Conservation (phyloP, 306 rosid species). For the Benincasa hispida region DNA sequence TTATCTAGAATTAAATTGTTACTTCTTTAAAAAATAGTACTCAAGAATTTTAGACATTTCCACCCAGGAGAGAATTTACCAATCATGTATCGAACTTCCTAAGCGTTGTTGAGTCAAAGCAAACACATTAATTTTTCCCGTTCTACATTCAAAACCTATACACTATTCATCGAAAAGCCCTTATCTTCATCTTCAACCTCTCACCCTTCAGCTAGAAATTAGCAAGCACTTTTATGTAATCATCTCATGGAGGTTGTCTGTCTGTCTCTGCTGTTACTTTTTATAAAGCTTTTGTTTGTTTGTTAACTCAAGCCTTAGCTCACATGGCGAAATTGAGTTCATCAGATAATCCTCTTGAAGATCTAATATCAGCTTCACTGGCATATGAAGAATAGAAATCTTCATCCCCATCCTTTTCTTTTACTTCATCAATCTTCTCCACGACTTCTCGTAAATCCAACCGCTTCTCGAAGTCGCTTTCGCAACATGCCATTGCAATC, state of each 20-base stretch:
- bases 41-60: neutral
- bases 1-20: neutral
- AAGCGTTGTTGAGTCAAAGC: neutral
- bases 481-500: constrained; percentile 55
- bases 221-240: neutral
- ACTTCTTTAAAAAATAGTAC: neutral
- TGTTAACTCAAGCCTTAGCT: neutral
- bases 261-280: neutral
- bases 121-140: neutral
- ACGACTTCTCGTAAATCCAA: constrained; percentile 52
- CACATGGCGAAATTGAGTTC: constrained; percentile 12
- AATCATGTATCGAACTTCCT: constrained; percentile 3
- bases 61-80: neutral
- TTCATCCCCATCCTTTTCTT: constrained; percentile 25
- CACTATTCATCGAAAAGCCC: neutral
- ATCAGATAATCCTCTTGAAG: constrained; percentile 17
- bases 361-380: constrained; percentile 27
- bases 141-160: constrained; percentile 5
- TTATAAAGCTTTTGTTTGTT: neutral
- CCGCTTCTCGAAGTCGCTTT: constrained; percentile 57
- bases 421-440: constrained; percentile 49
- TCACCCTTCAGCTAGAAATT: neutral
- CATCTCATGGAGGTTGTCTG: neutral
- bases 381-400: constrained; percentile 16
- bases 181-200: neutral